phyloP scores from a whole-genome alignment of 768 basidiomycete species.

The Botryobasidium botryosum region DNA sequence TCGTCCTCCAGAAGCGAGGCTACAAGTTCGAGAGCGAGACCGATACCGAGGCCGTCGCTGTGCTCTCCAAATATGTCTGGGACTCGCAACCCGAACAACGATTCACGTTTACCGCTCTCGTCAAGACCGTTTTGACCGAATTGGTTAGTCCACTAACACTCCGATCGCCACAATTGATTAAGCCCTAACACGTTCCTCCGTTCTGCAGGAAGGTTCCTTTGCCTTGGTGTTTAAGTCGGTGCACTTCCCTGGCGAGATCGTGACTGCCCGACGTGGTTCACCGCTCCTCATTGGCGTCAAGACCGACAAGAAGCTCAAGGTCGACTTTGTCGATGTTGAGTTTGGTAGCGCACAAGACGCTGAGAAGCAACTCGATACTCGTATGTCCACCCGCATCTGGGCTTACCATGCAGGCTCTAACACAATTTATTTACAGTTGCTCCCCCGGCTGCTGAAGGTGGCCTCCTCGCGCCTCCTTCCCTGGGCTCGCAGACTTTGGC shows the following conservation, averaged over 20 bases:
- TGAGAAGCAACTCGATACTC: slow-evolving; percentile 24
- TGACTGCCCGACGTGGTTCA: slow-evolving; percentile 91
- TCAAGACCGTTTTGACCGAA: slow-evolving; percentile 94
- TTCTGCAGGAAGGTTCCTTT: slow-evolving; percentile 70
- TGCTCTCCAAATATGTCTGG: slow-evolving; percentile 90
- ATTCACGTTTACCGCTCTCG: slow-evolving; percentile 71
- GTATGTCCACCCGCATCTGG: slow-evolving; percentile 20
- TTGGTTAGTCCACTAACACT: slow-evolving; percentile 27
- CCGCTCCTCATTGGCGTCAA: slow-evolving; percentile 96
- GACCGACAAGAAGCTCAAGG: slow-evolving; percentile 99
- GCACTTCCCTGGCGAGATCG: slow-evolving; percentile 92
- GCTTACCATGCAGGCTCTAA: background rate
- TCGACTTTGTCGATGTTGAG: slow-evolving; percentile 98
- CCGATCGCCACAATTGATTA: background rate
- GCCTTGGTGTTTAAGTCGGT: slow-evolving; percentile 97
- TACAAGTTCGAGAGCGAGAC: slow-evolving; percentile 91
- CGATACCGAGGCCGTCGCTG: slow-evolving; percentile 94
- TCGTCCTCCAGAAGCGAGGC: slow-evolving; percentile 89
- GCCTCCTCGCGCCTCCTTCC: slow-evolving; percentile 50
- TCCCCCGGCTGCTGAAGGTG: slow-evolving; percentile 24
- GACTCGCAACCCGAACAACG: slow-evolving; percentile 81
- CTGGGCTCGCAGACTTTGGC: slow-evolving; percentile 37
- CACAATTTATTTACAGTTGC: slow-evolving; percentile 19
- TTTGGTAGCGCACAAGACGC: slow-evolving; percentile 63
- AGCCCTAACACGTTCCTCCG: background rate